Conservation (phyloP, 495 filamentous ascomycete species). For the Podospora appendiculata region DNA sequence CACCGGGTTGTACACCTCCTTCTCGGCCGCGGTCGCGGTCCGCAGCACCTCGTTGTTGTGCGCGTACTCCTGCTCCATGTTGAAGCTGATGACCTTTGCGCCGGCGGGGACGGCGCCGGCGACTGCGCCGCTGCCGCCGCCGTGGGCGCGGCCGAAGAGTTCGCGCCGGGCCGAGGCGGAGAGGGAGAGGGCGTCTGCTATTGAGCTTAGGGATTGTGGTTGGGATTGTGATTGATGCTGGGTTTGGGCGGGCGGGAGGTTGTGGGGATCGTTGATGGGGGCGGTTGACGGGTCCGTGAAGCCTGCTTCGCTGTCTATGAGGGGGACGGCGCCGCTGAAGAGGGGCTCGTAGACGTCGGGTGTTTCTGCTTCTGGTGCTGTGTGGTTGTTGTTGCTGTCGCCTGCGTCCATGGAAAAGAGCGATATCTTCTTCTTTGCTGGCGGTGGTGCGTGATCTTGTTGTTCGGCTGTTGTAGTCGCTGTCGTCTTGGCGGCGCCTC, state of each 20-base stretch:
- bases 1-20: conserved; percentile 69
- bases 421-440: conserved; percentile 32
- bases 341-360: conserved; percentile 34
- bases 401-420: conserved; percentile 39
- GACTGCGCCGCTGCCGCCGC: conserved; percentile 25
- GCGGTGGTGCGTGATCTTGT: conserved; percentile 5
- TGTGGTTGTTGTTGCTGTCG: conserved; percentile 1
- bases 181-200: conserved; percentile 69
- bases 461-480: background rate
- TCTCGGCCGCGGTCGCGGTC: conserved; percentile 46
- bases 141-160: conserved; percentile 76
- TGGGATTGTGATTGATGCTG: conserved; percentile 3
- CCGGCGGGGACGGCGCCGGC: conserved; percentile 24
- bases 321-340: conserved; percentile 11
- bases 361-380: conserved; percentile 1
- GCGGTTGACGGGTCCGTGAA: background rate
- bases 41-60: conserved; percentile 78
- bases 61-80: conserved; percentile 77
- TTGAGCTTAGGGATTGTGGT: conserved; percentile 47
- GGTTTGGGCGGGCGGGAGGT: conserved; percentile 11
- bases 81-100: conserved; percentile 63
- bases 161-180: conserved; percentile 66
- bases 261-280: conserved; percentile 1
- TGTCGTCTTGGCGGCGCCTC: background rate
- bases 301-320: background rate